Evolutionary conservation across 2,329 filamentous ascomycete species (phyloP), one percentile per base, ranked within the genome.

Genomic region (Juglanconis oblonga): DNA sequence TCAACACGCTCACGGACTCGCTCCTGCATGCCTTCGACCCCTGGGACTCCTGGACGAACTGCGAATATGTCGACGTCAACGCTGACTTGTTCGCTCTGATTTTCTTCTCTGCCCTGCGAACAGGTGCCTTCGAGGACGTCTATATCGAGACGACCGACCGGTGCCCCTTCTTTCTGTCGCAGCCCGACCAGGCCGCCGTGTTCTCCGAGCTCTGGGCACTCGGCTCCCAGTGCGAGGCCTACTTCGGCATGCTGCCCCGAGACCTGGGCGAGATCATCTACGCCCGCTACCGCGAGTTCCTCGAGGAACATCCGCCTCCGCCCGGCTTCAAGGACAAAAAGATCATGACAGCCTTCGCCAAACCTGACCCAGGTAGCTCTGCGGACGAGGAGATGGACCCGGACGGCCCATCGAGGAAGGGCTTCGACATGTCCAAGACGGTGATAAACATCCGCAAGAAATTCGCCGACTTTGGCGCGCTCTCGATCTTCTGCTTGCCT

Each of bases 141-240:
- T 87, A 87, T 66, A 74, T 84, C 11, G 85, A 87, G 68, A 82
- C 86, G 1, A 84, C 82, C 0, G 85, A 87, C 66, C 76, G 84
- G 7, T 87, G 86, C 65, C 85, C 84, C 0, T 73, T 87, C 9
- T 85, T 86, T 69, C 82, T 86, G 57, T 77, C 80, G 24, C 84
- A 86, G 58, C 76, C 83, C 1, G 85, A 87, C 59, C 85, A 88
- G 68, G 84, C 85, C 13, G 85, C 84, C 36, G 83, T 83, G 6
- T 87, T 87, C 65, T 81, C 85, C 1, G 85, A 87, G 67, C 79
- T 86, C 0, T 87, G 86, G 70, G 85, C 84, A 0, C 73, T 87
- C 1, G 85, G 85, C 1, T 87, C 85, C 3, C 81, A 84, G 57
- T 88, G 85, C 66, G 83, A 87, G 62, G 77, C 81, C 1, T 87